Base-by-base conservation (phyloP, 2,329 filamentous ascomycete genomes). In the Fusarium redolens region DNA sequence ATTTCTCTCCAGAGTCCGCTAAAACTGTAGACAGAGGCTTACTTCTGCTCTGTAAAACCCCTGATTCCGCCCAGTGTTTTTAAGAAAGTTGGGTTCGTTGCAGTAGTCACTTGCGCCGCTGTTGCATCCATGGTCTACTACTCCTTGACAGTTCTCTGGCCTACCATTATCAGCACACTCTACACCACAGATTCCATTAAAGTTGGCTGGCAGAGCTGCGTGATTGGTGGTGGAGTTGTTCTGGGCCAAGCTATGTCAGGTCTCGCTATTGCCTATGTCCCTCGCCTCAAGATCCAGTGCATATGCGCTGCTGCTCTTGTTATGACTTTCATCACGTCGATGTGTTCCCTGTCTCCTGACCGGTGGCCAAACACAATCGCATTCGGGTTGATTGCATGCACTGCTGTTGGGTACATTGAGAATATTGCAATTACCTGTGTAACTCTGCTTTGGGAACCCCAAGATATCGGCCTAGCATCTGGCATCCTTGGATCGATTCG, bases 401-500 rank as follows among this genome's bases (percentile, higher is more conserved):
- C 77, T 33, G 78, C 76, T 47, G 80, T 82, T 30, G 82, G 83
- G 4, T 82, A 79, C 69, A 78, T 84, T 59, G 82, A 84, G 65
- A 83, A 82, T 73, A 78, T 84, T 56, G 76, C 79, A n/a, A 79
- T 85, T 55, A 82, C 84, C 1, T 83, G 82, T 12, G 83, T 86
- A 31, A 83, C 83, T 4, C 80, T 85, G 14, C 81, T 87, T 45
- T 85, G 82, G 75, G 84, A 84, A 63, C 78, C 85, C 9, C 82
- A 85, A 68, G 85, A 86, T 67, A 85, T 86, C 48, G 84, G 85
- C 20, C 80, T 86, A 20, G 84, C 76, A 60, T 83, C 72, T 10
- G 85, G 85, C 22, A 80, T 85, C 28, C 82, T 86, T 35, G 84
- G 85, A 15, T 84, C 82, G 25, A 85, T 86, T 61, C 83, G 85